A percentile compares a stretch with the other conserved stretches of the same genome.
These are phyloP conservation scores for Cicer arietinum DNA, from an alignment of 306 rosid genomes.

Conservation along the genomic window DNA sequence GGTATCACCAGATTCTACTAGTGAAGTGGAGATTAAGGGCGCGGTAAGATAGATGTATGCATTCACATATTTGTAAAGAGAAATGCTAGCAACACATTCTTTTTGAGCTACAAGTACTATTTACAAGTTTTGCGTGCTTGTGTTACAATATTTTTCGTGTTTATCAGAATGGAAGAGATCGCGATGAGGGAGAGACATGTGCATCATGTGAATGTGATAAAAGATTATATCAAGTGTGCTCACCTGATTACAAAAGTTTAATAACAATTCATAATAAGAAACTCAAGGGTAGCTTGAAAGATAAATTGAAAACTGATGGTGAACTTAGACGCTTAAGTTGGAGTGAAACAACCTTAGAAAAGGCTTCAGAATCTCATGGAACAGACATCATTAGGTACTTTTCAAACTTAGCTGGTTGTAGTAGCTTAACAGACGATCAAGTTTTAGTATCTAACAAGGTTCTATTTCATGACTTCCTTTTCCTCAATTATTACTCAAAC, in stretches of 20 bases:
- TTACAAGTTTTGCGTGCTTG: neutral
- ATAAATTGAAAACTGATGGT: slow-evolving; percentile 62
- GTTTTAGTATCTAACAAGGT: neutral
- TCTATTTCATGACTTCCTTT: neutral
- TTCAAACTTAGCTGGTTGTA: neutral
- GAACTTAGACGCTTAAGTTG: slow-evolving; percentile 84
- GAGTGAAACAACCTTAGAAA: slow-evolving; percentile 79
- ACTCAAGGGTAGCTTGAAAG: slow-evolving; percentile 69
- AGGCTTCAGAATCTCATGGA: slow-evolving; percentile 66
- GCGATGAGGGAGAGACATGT: slow-evolving; percentile 53
- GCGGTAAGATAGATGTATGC: slow-evolving; percentile 46
- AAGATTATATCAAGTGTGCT: slow-evolving; percentile 53
- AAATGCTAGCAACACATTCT: neutral
- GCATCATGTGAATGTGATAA: slow-evolving; percentile 39
- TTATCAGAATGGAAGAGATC: slow-evolving; percentile 66
- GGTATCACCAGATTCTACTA: slow-evolving; percentile 43
- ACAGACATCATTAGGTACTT: slow-evolving; percentile 78
- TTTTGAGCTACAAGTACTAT: neutral
- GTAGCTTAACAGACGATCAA: slow-evolving; percentile 3
- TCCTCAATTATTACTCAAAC: neutral
- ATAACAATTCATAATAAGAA: slow-evolving; percentile 83
- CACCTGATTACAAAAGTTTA: slow-evolving; percentile 68
- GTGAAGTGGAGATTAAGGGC: slow-evolving; percentile 51
- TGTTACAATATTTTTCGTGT: slow-evolving; percentile 29
- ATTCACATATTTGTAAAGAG: slow-evolving; percentile 17